A percentile compares a stretch with the other conserved stretches of the same genome.
These are phyloP conservation scores for Firmiana major DNA, from an alignment of 345 rosid genomes.

Conservation along the genomic window DNA sequence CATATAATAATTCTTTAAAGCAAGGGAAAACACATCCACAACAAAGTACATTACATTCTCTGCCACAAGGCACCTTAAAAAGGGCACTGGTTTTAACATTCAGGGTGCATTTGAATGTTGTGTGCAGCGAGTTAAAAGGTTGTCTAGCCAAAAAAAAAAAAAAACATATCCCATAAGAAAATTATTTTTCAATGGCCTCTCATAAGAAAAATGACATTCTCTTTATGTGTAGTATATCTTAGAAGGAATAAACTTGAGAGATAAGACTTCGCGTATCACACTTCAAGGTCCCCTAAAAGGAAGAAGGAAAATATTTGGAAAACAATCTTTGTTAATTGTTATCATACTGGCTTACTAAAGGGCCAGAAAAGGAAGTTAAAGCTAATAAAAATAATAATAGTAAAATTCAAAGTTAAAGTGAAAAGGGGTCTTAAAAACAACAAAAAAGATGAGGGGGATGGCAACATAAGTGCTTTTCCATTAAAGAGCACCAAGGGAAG, in stretches of 20 bases:
- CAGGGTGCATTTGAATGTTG: not conserved
- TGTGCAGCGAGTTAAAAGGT: not conserved
- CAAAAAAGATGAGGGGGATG: constrained; percentile 4
- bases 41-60: not conserved
- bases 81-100: not conserved
- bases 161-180: not conserved
- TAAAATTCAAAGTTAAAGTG: constrained; percentile 5
- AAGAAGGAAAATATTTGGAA: not conserved
- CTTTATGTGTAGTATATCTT: not conserved
- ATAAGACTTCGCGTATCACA: constrained; percentile 27
- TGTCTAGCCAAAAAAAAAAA: not conserved
- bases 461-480: constrained; percentile 7
- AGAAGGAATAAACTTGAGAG: not conserved
- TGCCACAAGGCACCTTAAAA: not conserved
- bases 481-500: constrained; percentile 1
- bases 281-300: constrained; percentile 18
- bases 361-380: not conserved
- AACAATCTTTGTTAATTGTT: constrained; percentile 19
- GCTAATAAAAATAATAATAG: not conserved
- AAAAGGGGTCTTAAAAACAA: constrained; percentile 10
- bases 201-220: not conserved
- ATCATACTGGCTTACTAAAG: constrained; percentile 16
- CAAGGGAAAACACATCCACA: not conserved
- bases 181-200: not conserved
- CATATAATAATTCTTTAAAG: not conserved